Conservation (phyloP, 345 rosid species). For the Kernera saxatilis region DNA sequence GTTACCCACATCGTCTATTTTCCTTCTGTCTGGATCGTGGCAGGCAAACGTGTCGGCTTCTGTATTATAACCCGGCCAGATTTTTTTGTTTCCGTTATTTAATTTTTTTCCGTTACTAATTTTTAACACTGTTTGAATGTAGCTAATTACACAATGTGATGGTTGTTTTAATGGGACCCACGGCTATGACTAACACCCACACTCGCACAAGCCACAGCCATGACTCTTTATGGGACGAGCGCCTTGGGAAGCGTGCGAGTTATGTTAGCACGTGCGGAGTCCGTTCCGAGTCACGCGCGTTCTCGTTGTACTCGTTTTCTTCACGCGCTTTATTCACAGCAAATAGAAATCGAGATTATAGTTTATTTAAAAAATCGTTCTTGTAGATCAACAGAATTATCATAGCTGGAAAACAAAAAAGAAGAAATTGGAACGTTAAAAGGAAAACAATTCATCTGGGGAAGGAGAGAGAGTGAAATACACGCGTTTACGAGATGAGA, state of each 20-base stretch:
- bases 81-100: background rate
- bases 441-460: background rate
- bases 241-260: constrained; percentile 17
- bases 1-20: constrained; percentile 15
- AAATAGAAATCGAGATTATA: background rate
- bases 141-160: background rate
- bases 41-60: constrained; percentile 39
- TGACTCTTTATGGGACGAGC: constrained; percentile 28
- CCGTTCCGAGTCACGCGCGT: constrained; percentile 5
- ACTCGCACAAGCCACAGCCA: constrained; percentile 27
- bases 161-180: constrained; percentile 12
- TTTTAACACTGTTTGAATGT: background rate
- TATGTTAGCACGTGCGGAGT: constrained; percentile 21
- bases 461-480: background rate
- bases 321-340: background rate
- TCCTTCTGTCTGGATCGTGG: constrained; percentile 32
- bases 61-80: constrained; percentile 25
- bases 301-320: background rate
- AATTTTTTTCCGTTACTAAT: background rate
- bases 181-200: constrained; percentile 23
- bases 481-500: background rate
- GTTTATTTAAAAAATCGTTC: background rate
- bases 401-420: background rate
- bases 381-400: background rate
- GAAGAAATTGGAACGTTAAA: background rate